These are phyloP conservation scores for Colletotrichum magnum DNA, from an alignment of 2,329 filamentous ascomycete genomes.

Conservation along the genomic window DNA sequence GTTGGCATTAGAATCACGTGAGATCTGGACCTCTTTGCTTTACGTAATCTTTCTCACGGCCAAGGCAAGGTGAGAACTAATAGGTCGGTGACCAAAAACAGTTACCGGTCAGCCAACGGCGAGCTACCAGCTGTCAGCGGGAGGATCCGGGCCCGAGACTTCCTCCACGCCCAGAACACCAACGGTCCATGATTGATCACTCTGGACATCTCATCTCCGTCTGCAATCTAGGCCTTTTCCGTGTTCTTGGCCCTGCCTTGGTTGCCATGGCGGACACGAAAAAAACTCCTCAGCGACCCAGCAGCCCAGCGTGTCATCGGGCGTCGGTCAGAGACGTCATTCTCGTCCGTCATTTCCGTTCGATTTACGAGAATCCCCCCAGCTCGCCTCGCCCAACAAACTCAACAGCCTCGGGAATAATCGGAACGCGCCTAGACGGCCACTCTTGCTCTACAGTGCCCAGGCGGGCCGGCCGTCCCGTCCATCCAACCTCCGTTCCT, in stretches of 20 bases:
- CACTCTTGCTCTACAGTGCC: constrained; percentile 2
- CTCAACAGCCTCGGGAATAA: constrained; percentile 22
- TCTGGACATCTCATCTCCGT: neutral
- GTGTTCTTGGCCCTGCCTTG: neutral
- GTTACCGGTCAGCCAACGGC: neutral
- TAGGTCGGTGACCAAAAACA: neutral
- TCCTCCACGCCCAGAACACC: neutral
- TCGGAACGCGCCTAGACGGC: constrained; percentile 24
- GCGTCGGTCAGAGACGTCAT: constrained; percentile 10
- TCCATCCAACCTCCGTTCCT: constrained; percentile 32
- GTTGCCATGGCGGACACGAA: constrained; percentile 18
- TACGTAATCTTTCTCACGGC: neutral
- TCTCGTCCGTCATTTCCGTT: constrained; percentile 33
- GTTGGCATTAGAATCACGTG: neutral
- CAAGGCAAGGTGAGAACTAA: neutral
- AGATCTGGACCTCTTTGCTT: rapidly evolving
- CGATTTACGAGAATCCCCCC: constrained; percentile 31
- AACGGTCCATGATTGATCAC: neutral
- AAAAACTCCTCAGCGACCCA: constrained; percentile 3
- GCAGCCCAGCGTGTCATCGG: neutral
- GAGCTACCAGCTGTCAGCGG: constrained; percentile 2
- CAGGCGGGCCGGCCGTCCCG: constrained; percentile 31
- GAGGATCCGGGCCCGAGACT: constrained; percentile 4
- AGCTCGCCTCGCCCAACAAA: constrained; percentile 28
- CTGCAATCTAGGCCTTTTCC: neutral